These are phyloP conservation scores for Colletotrichum sp. DNA, from an alignment of 2,329 filamentous ascomycete species.

Conservation along the genomic window DNA sequence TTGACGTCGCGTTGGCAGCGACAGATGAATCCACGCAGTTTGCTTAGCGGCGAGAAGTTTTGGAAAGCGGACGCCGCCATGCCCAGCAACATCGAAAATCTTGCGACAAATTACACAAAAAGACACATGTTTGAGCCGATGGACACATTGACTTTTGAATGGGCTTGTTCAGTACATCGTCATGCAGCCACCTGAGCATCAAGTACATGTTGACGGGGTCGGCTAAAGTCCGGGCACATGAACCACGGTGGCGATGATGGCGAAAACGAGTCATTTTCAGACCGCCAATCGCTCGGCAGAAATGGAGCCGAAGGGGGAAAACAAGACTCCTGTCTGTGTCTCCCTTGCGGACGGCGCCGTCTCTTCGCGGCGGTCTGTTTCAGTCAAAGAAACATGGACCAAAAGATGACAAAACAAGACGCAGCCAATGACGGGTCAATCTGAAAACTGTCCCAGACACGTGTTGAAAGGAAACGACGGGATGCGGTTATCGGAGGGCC, in stretches of 20 bases:
- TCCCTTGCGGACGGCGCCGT: background rate
- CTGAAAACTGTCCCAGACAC: background rate
- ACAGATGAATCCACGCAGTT: background rate
- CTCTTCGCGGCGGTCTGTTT: background rate
- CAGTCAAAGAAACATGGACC: background rate
- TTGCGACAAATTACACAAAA: fast-evolving
- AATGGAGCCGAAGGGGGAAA: background rate
- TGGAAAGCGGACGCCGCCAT: background rate
- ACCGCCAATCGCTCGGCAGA: background rate
- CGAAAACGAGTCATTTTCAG: background rate
- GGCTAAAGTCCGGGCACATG: background rate
- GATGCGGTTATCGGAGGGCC: background rate
- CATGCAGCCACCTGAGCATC: background rate
- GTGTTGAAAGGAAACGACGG: background rate
- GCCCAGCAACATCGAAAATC: fast-evolving
- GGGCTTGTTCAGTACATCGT: background rate
- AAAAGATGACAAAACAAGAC: background rate
- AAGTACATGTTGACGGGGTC: background rate
- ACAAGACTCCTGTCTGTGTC: background rate
- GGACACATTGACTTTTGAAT: background rate
- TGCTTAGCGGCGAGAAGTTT: background rate
- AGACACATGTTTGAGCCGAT: fast-evolving
- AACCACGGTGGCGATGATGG: background rate
- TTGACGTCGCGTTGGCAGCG: background rate
- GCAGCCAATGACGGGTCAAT: background rate